These are phyloP conservation scores for Mrakia gelida DNA, from an alignment of 768 basidiomycete genomes.

Conservation along the genomic window DNA sequence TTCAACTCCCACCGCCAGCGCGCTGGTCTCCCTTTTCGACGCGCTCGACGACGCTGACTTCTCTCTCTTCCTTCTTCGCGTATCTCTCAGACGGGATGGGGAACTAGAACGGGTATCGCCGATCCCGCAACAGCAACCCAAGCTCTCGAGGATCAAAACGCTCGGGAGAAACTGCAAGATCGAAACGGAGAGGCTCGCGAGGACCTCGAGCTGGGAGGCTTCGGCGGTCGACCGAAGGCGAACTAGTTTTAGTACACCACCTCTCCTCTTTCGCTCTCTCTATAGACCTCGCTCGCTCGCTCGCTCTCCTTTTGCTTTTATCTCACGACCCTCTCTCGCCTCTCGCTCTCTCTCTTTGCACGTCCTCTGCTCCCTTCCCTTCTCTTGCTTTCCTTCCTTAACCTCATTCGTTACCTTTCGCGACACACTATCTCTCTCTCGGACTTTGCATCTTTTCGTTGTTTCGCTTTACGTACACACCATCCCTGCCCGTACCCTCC, in stretches of 20 bases:
- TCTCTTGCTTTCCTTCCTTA: neutral
- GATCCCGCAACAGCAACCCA: constrained; percentile 48
- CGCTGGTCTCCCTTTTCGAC: neutral
- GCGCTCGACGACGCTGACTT: no score
- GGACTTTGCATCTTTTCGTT: neutral
- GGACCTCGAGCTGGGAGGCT: constrained; percentile 42
- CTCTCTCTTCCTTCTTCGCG: no score
- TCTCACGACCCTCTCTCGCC: neutral
- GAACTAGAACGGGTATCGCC: constrained; percentile 89
- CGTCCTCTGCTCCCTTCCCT: neutral
- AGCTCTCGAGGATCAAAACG: constrained; percentile 13
- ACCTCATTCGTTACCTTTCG: neutral
- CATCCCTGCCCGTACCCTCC: neutral
- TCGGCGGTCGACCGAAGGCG: constrained; percentile 24
- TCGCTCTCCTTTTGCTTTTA: neutral
- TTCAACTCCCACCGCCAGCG: neutral
- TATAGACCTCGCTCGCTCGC: neutral
- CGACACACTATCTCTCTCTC: neutral
- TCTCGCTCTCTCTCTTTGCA: neutral
- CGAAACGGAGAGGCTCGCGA: constrained; percentile 34
- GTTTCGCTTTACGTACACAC: neutral
- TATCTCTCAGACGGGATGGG: constrained; percentile 77
- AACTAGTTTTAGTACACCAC: neutral
- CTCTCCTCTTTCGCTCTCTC: neutral
- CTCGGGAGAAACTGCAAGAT: constrained; percentile 38